Evolutionary conservation across 352 stramenopile genomes (phyloP).

Genomic region (Globisporangium camurandrum): DNA sequence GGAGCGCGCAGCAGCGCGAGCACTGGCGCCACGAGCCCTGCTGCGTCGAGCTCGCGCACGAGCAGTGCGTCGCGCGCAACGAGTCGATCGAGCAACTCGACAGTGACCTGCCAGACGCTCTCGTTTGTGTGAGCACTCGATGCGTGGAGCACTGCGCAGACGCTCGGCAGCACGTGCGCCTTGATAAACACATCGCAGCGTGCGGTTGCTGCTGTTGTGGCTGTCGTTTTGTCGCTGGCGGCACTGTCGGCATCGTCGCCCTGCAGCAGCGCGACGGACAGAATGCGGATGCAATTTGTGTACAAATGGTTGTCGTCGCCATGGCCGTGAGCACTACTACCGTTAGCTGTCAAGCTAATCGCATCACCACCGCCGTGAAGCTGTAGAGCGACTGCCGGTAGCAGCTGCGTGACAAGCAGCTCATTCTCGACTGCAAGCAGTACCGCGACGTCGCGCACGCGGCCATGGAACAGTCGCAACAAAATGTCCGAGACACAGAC

Average conservation of each 20-base stretch:
- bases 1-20: constrained; percentile 28
- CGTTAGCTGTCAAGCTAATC: background rate
- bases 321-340: background rate
- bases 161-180: constrained; percentile 33
- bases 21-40: constrained; percentile 18
- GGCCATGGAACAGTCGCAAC: constrained; percentile 35
- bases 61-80: constrained; percentile 26
- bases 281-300: constrained; percentile 39
- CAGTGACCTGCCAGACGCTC: constrained; percentile 36
- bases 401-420: constrained; percentile 39
- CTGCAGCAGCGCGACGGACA: constrained; percentile 45
- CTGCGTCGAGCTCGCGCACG: constrained; percentile 13
- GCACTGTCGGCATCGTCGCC: constrained; percentile 19
- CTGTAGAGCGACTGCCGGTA: constrained; percentile 36
- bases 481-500: constrained; percentile 36
- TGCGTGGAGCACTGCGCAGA: constrained; percentile 19
- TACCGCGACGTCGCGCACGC: constrained; percentile 20
- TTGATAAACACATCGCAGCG: constrained; percentile 30
- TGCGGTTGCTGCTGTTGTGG: constrained; percentile 12
- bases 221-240: constrained; percentile 8
- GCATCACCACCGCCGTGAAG: constrained; percentile 1
- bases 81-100: constrained; percentile 41
- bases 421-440: constrained; percentile 39
- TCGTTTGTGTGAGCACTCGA: constrained; percentile 16
- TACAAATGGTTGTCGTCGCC: constrained; percentile 17